Percentiles rank a stretch among this genome's conserved stretches.
These are phyloP conservation scores for Murraya koenigii DNA, from an alignment of 345 rosid species.

Conservation along the genomic window DNA sequence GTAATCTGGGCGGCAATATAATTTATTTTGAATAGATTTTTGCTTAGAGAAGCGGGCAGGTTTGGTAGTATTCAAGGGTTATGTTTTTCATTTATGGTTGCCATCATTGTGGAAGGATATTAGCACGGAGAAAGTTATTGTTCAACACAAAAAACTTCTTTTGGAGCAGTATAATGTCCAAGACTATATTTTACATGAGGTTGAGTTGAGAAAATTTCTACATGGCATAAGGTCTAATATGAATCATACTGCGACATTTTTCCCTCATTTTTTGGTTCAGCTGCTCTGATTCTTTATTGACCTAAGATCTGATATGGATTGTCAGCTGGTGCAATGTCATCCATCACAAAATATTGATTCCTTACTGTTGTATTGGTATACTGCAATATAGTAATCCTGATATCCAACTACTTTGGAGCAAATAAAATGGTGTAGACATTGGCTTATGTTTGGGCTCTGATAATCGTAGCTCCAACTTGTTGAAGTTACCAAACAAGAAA, in stretches of 20 bases:
- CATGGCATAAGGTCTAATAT: background rate
- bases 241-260: background rate
- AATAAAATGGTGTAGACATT: background rate
- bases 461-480: background rate
- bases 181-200: background rate
- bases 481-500: background rate
- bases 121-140: background rate
- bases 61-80: background rate
- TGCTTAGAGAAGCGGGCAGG: background rate
- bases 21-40: background rate
- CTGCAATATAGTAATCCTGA: background rate
- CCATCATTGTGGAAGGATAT: background rate
- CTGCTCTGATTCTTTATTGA: background rate
- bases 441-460: background rate
- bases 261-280: constrained; percentile 6
- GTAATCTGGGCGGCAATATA: background rate
- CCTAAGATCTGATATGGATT: background rate
- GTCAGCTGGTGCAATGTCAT: background rate
- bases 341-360: background rate
- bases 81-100: background rate
- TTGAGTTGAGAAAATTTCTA: background rate
- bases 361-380: background rate
- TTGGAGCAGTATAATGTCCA: background rate
- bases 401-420: background rate
- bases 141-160: background rate